These are phyloP conservation scores for Globisporangium solare DNA, from an alignment of 352 stramenopile species.

Conservation along the genomic window DNA sequence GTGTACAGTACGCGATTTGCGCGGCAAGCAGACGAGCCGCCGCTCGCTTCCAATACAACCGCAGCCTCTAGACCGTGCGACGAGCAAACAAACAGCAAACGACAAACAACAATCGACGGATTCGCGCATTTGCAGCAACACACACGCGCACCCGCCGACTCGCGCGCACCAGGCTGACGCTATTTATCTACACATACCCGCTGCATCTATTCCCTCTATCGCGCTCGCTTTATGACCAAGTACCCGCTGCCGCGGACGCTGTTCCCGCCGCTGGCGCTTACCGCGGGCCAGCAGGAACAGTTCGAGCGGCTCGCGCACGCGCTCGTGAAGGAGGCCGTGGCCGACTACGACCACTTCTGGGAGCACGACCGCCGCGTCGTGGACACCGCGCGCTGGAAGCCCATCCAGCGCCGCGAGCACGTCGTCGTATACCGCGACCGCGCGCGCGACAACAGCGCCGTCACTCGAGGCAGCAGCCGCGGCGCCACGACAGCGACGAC, in stretches of 20 bases:
- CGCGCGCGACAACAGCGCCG: slow-evolving; percentile 4
- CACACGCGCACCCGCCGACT: no score
- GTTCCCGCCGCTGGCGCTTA: slow-evolving; percentile 42
- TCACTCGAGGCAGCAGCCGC: slow-evolving; percentile 10
- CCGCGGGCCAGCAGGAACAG: slow-evolving; percentile 27
- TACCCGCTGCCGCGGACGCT: slow-evolving; percentile 44
- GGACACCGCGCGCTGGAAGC: slow-evolving; percentile 35
- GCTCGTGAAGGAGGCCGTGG: slow-evolving; percentile 39
- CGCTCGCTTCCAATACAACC: no score
- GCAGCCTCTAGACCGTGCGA: no score
- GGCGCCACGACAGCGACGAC: neutral
- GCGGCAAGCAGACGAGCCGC: no score
- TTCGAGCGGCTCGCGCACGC: slow-evolving; percentile 45
- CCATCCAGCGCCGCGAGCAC: slow-evolving; percentile 28
- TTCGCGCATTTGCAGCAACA: no score
- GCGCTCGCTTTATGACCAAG: no score
- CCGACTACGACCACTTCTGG: slow-evolving; percentile 46
- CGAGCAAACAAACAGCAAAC: no score
- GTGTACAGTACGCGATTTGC: no score
- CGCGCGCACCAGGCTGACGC: no score
- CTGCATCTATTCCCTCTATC: no score
- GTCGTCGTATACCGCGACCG: slow-evolving; percentile 44
- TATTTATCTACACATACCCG: no score
- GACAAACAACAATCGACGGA: no score
- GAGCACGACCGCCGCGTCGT: slow-evolving; percentile 31